Percentiles rank a stretch among this genome's conserved stretches.
Conservation (phyloP, 768 basidiomycete genomes). For the Psilocybe cyanescens region DNA sequence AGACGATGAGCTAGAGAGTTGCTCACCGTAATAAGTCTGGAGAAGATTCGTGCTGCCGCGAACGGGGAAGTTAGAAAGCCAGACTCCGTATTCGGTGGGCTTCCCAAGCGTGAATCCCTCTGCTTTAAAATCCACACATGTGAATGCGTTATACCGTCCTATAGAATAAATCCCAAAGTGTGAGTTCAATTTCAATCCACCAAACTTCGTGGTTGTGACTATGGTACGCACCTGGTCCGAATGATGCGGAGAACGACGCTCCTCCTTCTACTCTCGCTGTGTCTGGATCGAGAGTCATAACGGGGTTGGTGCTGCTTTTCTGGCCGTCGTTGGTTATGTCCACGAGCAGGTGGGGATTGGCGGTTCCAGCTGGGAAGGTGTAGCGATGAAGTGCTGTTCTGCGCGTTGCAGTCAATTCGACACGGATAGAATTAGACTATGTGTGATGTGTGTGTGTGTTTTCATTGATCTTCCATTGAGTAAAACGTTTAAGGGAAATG, state of each 20-base stretch:
- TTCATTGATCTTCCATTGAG: too few relatives aligned
- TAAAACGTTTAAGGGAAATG: neutral
- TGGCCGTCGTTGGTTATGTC: constrained; percentile 70
- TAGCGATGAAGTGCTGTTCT: constrained; percentile 64
- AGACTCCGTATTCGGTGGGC: constrained; percentile 61
- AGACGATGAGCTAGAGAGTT: too few relatives aligned
- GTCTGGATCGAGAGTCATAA: constrained; percentile 49
- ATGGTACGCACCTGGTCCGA: constrained; percentile 48
- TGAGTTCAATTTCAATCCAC: neutral
- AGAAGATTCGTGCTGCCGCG: constrained; percentile 46
- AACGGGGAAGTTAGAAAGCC: constrained; percentile 52
- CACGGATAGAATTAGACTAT: constrained; percentile 58
- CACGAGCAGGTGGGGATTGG: constrained; percentile 54
- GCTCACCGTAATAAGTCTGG: constrained; percentile 53
- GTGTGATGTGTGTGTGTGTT: neutral
- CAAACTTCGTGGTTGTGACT: neutral
- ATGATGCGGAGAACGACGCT: constrained; percentile 54
- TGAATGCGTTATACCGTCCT: constrained; percentile 60
- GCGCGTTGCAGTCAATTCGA: constrained; percentile 62
- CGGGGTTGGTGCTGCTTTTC: constrained; percentile 50
- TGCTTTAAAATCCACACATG: constrained; percentile 64
- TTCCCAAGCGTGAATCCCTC: constrained; percentile 48
- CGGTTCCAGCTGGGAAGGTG: constrained; percentile 53
- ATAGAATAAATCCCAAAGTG: neutral
- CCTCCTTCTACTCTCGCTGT: constrained; percentile 56